phyloP scores from a whole-genome alignment of 352 stramenopile genomes.

The Phytophthora cajani region DNA sequence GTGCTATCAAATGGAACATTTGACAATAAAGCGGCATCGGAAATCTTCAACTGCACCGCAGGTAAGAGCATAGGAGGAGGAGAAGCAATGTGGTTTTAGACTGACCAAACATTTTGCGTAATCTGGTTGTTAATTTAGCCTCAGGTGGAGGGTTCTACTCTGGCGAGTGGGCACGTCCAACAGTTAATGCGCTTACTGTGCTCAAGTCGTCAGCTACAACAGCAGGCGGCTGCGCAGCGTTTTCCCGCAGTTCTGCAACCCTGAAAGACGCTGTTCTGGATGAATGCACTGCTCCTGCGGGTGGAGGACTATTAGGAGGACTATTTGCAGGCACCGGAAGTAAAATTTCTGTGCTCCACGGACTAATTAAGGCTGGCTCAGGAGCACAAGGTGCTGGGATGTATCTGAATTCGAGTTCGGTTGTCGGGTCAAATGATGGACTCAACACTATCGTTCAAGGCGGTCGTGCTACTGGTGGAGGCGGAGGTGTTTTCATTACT shows the following conservation, averaged over 20 bases:
- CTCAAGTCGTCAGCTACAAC: constrained; percentile 19
- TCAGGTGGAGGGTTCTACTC: constrained; percentile 41
- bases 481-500: constrained; percentile 41
- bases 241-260: constrained; percentile 25
- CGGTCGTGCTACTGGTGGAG: constrained; percentile 22
- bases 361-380: constrained; percentile 13
- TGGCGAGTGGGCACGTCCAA: constrained; percentile 25
- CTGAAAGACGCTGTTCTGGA: constrained; percentile 12
- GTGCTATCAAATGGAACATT: constrained; percentile 49
- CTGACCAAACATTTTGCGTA: not conserved
- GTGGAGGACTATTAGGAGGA: constrained; percentile 44
- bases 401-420: constrained; percentile 39
- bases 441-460: constrained; percentile 15
- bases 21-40: constrained; percentile 32
- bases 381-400: constrained; percentile 37
- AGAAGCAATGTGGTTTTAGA: not conserved
- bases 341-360: constrained; percentile 19
- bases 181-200: constrained; percentile 26
- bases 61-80: constrained; percentile 24
- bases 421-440: constrained; percentile 14
- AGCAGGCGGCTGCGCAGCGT: constrained; percentile 36
- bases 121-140: constrained; percentile 10
- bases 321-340: constrained; percentile 22
- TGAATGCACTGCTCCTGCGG: constrained; percentile 26
- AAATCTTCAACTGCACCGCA: constrained; percentile 39